Evolutionary conservation across 257 asterid genomes (phyloP).

Genomic region (Hygrophila difformis): DNA sequence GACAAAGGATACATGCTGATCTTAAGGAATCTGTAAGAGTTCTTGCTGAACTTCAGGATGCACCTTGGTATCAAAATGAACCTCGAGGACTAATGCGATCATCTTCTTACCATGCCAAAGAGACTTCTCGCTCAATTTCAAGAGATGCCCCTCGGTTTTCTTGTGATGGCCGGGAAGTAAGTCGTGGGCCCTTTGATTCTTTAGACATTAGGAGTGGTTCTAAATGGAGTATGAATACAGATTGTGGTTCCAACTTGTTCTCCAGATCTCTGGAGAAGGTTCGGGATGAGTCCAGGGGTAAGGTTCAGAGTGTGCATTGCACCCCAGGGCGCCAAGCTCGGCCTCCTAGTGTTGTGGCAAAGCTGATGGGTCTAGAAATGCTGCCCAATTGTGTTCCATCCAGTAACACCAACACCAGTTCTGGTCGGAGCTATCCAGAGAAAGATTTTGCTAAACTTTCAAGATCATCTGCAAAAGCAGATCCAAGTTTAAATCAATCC

Average conservation of each 20-base stretch:
- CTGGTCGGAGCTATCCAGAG: slow-evolving; percentile 11
- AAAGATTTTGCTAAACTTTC: slow-evolving; percentile 23
- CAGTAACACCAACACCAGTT: background rate
- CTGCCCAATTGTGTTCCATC: slow-evolving; percentile 36
- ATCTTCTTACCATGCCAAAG: slow-evolving; percentile 39
- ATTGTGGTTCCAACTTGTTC: slow-evolving; percentile 25
- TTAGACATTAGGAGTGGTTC: slow-evolving; percentile 47
- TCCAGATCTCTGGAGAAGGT: slow-evolving; percentile 10
- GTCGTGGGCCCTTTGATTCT: slow-evolving; percentile 41
- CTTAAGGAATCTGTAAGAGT: slow-evolving; percentile 35
- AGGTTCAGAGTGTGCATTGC: no score
- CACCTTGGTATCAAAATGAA: slow-evolving; percentile 41
- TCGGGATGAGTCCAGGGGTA: no score
- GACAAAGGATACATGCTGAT: slow-evolving; percentile 34
- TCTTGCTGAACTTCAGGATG: slow-evolving; percentile 43
- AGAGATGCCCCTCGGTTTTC: slow-evolving; percentile 61
- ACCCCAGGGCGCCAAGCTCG: slow-evolving; percentile 27
- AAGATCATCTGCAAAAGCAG: slow-evolving; percentile 13
- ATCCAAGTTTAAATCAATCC: slow-evolving; percentile 19
- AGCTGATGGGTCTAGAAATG: slow-evolving; percentile 68
- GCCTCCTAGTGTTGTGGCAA: slow-evolving; percentile 69
- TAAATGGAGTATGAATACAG: slow-evolving; percentile 26
- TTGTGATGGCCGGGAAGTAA: slow-evolving; percentile 50
- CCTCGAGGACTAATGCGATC: slow-evolving; percentile 54
- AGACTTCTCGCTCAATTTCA: slow-evolving; percentile 26